Evolutionary conservation across 371 early-diverging fungal species (phyloP), one percentile per base, ranked within the genome.

Genomic region (Mortierella sp.): DNA sequence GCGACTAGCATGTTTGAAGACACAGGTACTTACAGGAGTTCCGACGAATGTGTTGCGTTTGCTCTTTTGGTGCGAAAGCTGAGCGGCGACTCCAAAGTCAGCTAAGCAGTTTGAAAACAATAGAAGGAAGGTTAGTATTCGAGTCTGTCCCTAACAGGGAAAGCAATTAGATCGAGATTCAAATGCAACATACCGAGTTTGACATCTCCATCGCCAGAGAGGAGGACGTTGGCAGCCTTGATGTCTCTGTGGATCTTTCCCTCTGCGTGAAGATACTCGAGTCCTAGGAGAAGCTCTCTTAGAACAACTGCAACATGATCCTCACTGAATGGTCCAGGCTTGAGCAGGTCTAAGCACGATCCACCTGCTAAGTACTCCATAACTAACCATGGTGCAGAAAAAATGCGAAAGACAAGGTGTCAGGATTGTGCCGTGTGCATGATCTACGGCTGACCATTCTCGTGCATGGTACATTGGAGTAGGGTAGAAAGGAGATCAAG

Each of bases 31-130:
- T 92, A 94, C 95, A 16, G 99, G 98, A 56, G 99, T 99, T 7
- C 99, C 99, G 41, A 99, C 99, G 92, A 99, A 99, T 21, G 99
- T 99, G 86, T 97, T 97, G 87, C 96, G 96, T 88, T 97, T 97
- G 68, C 95, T 97, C 88, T 88, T 89, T 72, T 90, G 89, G 70
- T 89, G 85, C 10, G 90, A 89, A 72, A 94, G 89, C 87, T 98
- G 98, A 44, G 97, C 98, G 10, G 98, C 97, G 1, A 99, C 99
- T 71, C 99, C 99, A 90, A 99, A 99, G 88, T 99, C 99, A 35
- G 99, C 98, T 89, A 77, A 24, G 24, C 71, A 56, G 68, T 32
- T n/a, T 46, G 48, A 14, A 46, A 46, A 72, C 32, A 12, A 51
- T 21, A 51, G 14, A 48, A 21, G 35, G 38, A 35, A 56, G 4